Base-by-base conservation (phyloP, 495 filamentous ascomycete genomes). In the Lindgomyces ingoldianus region DNA sequence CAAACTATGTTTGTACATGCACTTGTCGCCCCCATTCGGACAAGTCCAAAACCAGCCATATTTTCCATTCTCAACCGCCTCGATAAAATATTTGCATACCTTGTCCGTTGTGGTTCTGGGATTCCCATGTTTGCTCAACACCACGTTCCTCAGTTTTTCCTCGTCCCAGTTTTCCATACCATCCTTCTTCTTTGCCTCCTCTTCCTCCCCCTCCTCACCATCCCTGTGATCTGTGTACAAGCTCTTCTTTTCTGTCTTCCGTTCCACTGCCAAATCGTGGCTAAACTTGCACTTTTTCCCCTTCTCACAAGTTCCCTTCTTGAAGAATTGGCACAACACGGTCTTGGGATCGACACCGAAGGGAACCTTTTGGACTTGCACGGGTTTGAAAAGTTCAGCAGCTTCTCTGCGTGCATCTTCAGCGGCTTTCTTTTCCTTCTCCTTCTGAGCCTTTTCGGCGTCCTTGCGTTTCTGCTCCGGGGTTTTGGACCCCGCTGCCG, bases 11-110 rank as follows among this genome's bases (percentile, higher is more conserved):
- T 89, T 91, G 73, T 99, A 99, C 89, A 92, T 97, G 88, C 94
- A 99, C 77, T 96, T 89, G 76, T 99, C 87, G 54, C 91, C 95
- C 62, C 91, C 93, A 75, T 98, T 98, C 50, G 94, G 94, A 85
- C 94, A 99, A 36, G 82, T 80, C 94, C 94, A 99, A 78, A 98
- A 96, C 94, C 94, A 99, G 65, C 94, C 94, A 70, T 99, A 99
- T 79, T 97, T 98, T 68, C 89, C 88, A 68, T 98, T 94, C 78
- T 99, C 94, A 55, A 99, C 93, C 2, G 94, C 94, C 61, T 95
- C 91, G 76, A 97, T 94, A 77, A 99, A 99, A 81, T 80, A 96
- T 78, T 98, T 99, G 89, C 94, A 99, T 60, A 98, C 93, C 76
- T 96, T 99, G 71, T 99, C 94, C 62, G 94, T 99, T 8, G 91